Conservation (phyloP, 2,329 filamentous ascomycete genomes). For the Ophiostoma triangulosporum region DNA sequence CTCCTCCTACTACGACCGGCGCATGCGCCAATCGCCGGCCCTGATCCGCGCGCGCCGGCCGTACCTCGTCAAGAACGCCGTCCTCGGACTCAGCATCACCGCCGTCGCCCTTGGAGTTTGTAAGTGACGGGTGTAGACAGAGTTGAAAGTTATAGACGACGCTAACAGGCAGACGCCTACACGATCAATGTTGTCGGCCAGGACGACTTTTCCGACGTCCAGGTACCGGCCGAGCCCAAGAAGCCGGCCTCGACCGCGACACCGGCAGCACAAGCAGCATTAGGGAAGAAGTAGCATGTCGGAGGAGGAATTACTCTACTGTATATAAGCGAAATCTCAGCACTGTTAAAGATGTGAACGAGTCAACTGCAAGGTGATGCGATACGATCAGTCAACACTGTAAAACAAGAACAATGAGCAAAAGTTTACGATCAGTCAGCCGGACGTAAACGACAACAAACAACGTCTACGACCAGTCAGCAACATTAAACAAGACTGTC, state of each 20-base stretch:
- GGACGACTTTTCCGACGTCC: slow-evolving; percentile 92
- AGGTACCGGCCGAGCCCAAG: slow-evolving; percentile 61
- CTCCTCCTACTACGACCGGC: slow-evolving; percentile 79
- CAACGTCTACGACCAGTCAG: no score
- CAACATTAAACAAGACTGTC: no score
- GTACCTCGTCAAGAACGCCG: slow-evolving; percentile 76
- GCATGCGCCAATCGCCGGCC: slow-evolving; percentile 73
- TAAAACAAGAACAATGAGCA: no score
- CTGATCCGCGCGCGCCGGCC: slow-evolving; percentile 84
- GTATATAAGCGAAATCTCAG: no score
- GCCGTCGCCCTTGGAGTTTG: slow-evolving; percentile 73
- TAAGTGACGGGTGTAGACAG: no score
- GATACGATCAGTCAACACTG: no score
- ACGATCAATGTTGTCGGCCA: slow-evolving; percentile 77
- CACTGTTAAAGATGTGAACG: no score
- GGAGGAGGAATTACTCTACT: neutral
- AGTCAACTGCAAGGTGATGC: no score
- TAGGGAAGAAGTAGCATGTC: slow-evolving; percentile 10
- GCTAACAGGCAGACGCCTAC: slow-evolving; percentile 34
- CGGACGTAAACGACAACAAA: no score
- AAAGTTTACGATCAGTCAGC: no score
- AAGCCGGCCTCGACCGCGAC: slow-evolving; percentile 17
- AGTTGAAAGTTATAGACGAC: no score
- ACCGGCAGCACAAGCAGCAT: slow-evolving; percentile 15
- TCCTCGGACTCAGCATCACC: slow-evolving; percentile 65